Base-by-base conservation (phyloP, 1,284 basidiomycete species). In the Neonothopanus nambi region DNA sequence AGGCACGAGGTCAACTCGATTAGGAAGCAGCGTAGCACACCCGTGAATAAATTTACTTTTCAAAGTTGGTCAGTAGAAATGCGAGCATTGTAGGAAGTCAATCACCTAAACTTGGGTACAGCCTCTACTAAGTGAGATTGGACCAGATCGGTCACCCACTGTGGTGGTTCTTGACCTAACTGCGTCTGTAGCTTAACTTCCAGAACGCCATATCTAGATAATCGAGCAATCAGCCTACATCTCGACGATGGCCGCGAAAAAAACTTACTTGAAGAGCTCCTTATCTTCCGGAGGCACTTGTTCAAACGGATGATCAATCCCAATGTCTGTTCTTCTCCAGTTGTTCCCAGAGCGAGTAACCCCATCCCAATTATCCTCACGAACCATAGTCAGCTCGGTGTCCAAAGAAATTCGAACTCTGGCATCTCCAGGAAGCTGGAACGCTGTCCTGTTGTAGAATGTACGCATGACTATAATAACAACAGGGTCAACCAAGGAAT, bases 371-470 rank as follows among this genome's bases (percentile, higher is more conserved):
- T 98, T 94, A 70, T 99, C 96, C 70, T 99, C 96, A 57, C 96
- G 84, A 52, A 98, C 74, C 78, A 99, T 88, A 6, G 91, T 90
- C 26, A 99, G 82, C 69, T 98, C 95, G 0, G 96, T 99, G 69
- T 99, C 97, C 58, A 99, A 87, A 28, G 96, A 99, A 61, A 99
- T 98, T 51, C 96, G 93, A 38, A 99, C 96, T 43, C 94, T 87
- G 23, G 97, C 96, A 67, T 99, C 97, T 18, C 97, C 96, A 8
- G 97, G 97, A 21, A 99, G 84, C 73, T 99, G 96, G 80, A 99
- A 99, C 0, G 96, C 96, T 7, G 97, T 99, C 48, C 96, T 90
- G 69, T 98, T 98, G 78, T 99, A 99, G 76, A 98, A 99, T n/a
- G 95, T 94, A 30, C 96, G 84, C 89, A 98, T 89, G 39, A 98